These are phyloP conservation scores for Dacryopinax spathularia DNA, from an alignment of 768 basidiomycete genomes.

Conservation along the genomic window DNA sequence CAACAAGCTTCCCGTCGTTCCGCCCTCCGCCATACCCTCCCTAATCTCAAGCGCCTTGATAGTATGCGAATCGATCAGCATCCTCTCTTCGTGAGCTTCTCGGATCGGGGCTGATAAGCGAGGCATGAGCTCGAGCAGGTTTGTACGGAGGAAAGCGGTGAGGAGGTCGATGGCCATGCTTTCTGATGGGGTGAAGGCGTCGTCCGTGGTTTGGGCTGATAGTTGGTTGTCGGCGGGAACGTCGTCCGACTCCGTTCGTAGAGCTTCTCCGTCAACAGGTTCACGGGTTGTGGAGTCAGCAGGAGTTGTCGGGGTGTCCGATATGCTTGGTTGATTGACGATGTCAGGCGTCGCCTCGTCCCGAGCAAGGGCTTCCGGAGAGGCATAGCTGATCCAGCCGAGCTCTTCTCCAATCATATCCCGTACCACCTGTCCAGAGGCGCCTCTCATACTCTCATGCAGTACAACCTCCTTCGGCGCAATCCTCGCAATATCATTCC, in stretches of 20 bases:
- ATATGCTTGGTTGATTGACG: not conserved
- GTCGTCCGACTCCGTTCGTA: constrained; percentile 6
- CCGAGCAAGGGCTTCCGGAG: constrained; percentile 8
- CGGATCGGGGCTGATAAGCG: constrained; percentile 39
- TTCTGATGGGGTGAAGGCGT: constrained; percentile 30
- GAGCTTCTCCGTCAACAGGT: not conserved
- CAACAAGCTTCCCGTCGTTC: constrained; percentile 56
- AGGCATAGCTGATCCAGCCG: constrained; percentile 39
- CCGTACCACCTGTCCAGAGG: constrained; percentile 34
- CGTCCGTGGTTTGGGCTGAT: no score
- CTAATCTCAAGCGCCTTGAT: constrained; percentile 78
- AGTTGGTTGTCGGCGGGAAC: not conserved
- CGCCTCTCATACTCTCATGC: constrained; percentile 26
- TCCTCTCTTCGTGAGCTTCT: constrained; percentile 42
- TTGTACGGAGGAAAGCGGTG: constrained; percentile 46
- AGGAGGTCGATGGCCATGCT: constrained; percentile 45
- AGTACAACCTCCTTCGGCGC: constrained; percentile 73
- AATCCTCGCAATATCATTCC: constrained; percentile 72
- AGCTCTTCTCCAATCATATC: constrained; percentile 40
- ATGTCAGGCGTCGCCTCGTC: not conserved
- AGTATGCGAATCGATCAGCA: constrained; percentile 83
- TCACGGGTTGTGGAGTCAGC: not conserved
- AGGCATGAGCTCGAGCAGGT: constrained; percentile 71
- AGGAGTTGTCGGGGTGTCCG: not conserved
- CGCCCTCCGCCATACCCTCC: constrained; percentile 59